Conservation (phyloP, 176 grass and related monocot genomes). For the Canna indica region DNA sequence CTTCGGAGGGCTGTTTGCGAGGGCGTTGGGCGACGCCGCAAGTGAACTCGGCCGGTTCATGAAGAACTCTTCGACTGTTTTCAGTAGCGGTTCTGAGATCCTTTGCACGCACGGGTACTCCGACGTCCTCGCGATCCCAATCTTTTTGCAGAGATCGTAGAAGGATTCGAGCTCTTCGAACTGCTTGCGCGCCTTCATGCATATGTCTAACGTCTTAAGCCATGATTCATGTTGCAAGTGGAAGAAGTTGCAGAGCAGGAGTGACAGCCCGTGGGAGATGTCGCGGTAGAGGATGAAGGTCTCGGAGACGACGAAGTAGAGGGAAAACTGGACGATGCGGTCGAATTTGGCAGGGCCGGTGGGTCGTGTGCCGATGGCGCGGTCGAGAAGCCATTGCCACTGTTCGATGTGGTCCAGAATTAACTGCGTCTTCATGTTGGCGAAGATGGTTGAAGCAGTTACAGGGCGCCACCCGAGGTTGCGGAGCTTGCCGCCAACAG, state of each 20-base stretch:
- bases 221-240: constrained; percentile 11
- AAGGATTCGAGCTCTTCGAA: constrained; percentile 40
- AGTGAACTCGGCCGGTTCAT: background rate
- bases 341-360: constrained; percentile 22
- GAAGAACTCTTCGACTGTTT: constrained; percentile 20
- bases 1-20: constrained; percentile 10
- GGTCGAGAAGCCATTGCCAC: constrained; percentile 32
- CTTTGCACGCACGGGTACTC: constrained; percentile 33
- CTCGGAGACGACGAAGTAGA: constrained; percentile 31
- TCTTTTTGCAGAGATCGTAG: constrained; percentile 26
- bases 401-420: constrained; percentile 24
- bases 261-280: constrained; percentile 22
- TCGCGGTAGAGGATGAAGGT: constrained; percentile 34
- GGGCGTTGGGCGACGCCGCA: background rate
- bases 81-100: constrained; percentile 25
- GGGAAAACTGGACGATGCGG: constrained; percentile 28
- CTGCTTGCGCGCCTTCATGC: constrained; percentile 20
- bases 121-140: constrained; percentile 24
- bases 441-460: background rate
- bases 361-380: constrained; percentile 26
- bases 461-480: constrained; percentile 2
- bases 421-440: constrained; percentile 6
- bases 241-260: constrained; percentile 41
- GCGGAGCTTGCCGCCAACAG: constrained; percentile 17
- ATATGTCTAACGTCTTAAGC: constrained; percentile 16